Evolutionary conservation across 108 stramenopile species (phyloP).

Genomic region (Skeletonema marinoi): DNA sequence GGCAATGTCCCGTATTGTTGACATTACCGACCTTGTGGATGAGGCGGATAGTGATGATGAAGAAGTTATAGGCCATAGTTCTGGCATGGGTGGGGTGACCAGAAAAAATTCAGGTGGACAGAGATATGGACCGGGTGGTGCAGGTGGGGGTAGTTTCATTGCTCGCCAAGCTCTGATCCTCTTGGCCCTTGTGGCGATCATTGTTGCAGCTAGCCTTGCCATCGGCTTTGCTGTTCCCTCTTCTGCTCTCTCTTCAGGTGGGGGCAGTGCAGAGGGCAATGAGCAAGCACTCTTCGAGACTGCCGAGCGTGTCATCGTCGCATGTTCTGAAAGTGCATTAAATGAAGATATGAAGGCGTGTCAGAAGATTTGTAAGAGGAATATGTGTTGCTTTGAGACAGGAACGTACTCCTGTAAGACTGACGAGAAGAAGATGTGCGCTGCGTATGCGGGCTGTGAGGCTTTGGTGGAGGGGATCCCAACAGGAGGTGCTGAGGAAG

Average conservation of each 20-base stretch:
- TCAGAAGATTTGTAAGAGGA: slow-evolving; percentile 18
- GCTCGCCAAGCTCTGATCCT: slow-evolving; percentile 10
- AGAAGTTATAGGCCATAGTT: slow-evolving; percentile 24
- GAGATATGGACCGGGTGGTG: slow-evolving; percentile 13
- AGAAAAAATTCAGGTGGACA: not conserved
- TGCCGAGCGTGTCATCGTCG: slow-evolving; percentile 33
- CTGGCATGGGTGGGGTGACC: not conserved
- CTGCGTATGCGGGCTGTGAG: slow-evolving; percentile 35
- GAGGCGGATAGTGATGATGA: slow-evolving; percentile 8
- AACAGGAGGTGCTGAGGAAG: slow-evolving; percentile 8
- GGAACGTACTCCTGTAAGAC: slow-evolving; percentile 25
- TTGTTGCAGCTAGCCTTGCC: slow-evolving; percentile 24
- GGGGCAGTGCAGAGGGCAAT: not conserved
- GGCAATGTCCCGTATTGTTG: slow-evolving; percentile 27
- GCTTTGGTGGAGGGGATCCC: slow-evolving; percentile 21
- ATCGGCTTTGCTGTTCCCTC: slow-evolving; percentile 30
- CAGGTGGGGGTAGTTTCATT: not conserved
- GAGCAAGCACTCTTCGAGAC: slow-evolving; percentile 33
- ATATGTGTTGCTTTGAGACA: slow-evolving; percentile 38
- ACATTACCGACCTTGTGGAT: slow-evolving; percentile 43
- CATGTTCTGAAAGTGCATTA: slow-evolving; percentile 20
- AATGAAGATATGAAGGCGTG: slow-evolving; percentile 35
- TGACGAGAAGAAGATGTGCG: slow-evolving; percentile 33
- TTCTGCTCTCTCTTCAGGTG: not conserved
- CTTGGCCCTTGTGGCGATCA: slow-evolving; percentile 9